Conservation (phyloP, 352 stramenopile genomes). For the Pythium oligandrum region DNA sequence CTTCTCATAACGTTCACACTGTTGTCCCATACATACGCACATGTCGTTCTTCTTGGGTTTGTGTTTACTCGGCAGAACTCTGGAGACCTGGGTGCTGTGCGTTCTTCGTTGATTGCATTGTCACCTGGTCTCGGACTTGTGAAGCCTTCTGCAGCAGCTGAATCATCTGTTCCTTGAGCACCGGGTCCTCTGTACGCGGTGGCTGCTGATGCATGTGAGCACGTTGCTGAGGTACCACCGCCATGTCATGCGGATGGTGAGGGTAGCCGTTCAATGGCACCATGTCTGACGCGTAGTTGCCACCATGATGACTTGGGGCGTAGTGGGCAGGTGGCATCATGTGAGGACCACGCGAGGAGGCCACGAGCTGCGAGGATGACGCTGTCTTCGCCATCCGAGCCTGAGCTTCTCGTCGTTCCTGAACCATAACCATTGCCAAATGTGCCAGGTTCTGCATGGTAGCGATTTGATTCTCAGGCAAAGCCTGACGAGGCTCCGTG, state of each 20-base stretch:
- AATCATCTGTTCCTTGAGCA: constrained; percentile 85
- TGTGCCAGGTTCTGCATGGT: constrained; percentile 85
- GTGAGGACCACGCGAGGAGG: constrained; percentile 13
- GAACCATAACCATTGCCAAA: constrained; percentile 83
- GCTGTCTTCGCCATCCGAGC: constrained; percentile 37
- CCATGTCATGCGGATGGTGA: constrained; percentile 14
- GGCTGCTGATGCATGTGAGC: constrained; percentile 5
- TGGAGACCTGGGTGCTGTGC: constrained; percentile 58
- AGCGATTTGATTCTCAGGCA: constrained; percentile 73
- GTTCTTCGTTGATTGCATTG: constrained; percentile 25
- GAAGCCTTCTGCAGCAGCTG: constrained; percentile 80
- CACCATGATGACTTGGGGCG: constrained; percentile 1
- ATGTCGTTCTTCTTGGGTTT: neutral
- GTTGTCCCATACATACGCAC: too few relatives aligned
- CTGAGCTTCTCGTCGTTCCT: constrained; percentile 73
- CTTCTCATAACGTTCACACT: too few relatives aligned
- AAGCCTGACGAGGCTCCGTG: constrained; percentile 50
- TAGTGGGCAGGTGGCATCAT: constrained; percentile 12
- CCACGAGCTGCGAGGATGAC: constrained; percentile 44
- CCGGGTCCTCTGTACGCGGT: constrained; percentile 52
- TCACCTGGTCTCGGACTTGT: constrained; percentile 68
- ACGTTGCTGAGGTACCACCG: constrained; percentile 30
- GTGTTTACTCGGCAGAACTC: constrained; percentile 61
- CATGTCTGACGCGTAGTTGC: constrained; percentile 43
- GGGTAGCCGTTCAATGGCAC: constrained; percentile 63